Conservation (phyloP, 225 moss, liverwort and hornwort species). For the Thuidium tamariscinum region DNA sequence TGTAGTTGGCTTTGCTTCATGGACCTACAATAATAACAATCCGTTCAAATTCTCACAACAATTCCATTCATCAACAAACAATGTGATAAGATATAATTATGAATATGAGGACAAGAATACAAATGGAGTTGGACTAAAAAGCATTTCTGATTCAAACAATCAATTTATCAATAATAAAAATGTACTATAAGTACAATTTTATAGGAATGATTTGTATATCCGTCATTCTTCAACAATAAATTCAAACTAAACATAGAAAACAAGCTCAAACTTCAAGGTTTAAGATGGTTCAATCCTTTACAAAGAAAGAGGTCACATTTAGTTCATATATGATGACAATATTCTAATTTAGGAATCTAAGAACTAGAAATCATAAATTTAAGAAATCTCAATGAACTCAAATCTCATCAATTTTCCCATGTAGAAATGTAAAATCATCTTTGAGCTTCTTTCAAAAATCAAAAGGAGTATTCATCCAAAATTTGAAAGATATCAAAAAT, state of each 20-base stretch:
- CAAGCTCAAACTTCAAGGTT: background rate
- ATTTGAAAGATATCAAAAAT: no score
- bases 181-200: accelerated
- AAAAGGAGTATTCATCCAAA: no score
- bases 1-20: background rate
- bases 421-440: background rate
- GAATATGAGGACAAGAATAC: background rate
- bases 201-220: accelerated
- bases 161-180: background rate
- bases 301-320: background rate
- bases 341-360: background rate
- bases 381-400: background rate
- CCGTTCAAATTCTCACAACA: background rate
- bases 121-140: background rate
- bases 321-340: background rate
- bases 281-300: background rate
- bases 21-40: background rate
- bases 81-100: background rate
- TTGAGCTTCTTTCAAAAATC: background rate
- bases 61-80: background rate
- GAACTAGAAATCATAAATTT: no score
- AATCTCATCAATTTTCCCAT: background rate
- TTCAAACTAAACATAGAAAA: accelerated
- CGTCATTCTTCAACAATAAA: background rate
- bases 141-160: background rate